Percentiles rank a stretch among this genome's conserved stretches.
Conservation (phyloP, 495 filamentous ascomycete genomes). For the Podospora didyma region DNA sequence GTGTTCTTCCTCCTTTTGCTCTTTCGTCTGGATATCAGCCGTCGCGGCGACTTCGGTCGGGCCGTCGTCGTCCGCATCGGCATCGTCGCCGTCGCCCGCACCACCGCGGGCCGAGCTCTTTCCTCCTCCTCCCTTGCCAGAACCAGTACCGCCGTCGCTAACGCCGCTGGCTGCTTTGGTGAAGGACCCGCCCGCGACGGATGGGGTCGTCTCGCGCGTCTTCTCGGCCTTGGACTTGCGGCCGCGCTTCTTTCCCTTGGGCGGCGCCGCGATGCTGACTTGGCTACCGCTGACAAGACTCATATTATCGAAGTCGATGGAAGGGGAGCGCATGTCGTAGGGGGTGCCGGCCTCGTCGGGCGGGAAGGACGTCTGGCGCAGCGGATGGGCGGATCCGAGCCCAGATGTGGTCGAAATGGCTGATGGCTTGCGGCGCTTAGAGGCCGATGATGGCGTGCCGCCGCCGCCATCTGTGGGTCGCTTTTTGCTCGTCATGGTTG, state of each 20-base stretch:
- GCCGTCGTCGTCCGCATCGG: constrained; percentile 61
- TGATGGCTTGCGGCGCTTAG: constrained; percentile 66
- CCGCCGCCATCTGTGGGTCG: constrained; percentile 48
- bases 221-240: constrained; percentile 61
- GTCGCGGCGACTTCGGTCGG: constrained; percentile 64
- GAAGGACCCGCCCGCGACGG: constrained; percentile 45
- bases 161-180: constrained; percentile 41
- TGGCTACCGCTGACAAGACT: constrained; percentile 67
- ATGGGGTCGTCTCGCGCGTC: constrained; percentile 47
- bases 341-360: constrained; percentile 47
- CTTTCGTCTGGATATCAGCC: constrained; percentile 57
- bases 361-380: constrained; percentile 87
- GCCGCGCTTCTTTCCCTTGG: constrained; percentile 54
- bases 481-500: constrained; percentile 47
- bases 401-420: constrained; percentile 44
- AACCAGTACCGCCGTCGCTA: constrained; percentile 23
- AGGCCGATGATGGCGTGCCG: constrained; percentile 35
- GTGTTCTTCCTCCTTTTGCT: constrained; percentile 67
- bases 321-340: constrained; percentile 58
- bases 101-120: too few relatives aligned
- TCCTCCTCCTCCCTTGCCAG: constrained; percentile 40
- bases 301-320: constrained; percentile 57
- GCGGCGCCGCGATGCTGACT: constrained; percentile 45
- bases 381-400: constrained; percentile 59
- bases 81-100: constrained; percentile 29